Evolutionary conservation across 192 early-diverging fungal species (phyloP), one percentile per base, ranked within the genome.

Genomic region (Spizellomyces sp.): DNA sequence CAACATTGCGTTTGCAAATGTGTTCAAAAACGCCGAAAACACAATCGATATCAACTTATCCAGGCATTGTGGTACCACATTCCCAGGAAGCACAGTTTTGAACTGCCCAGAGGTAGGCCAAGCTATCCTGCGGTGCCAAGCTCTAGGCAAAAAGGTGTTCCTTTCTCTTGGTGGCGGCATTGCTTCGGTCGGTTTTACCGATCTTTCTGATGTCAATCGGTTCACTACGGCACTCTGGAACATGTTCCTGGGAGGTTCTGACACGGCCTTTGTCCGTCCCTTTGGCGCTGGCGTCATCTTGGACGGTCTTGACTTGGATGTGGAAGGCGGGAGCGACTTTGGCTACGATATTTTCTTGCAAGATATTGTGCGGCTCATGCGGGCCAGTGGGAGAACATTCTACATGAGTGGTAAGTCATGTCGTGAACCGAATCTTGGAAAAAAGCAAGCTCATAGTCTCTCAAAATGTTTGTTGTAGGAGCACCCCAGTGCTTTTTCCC

Each of bases 31-130:
- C 42, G 66, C 70, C 47, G 76, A 77, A 59, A 73, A 62, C 47
- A 71, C 70, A 64, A 73, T 77, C 48, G 71, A 71, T 45, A 66
- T 77, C 69, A 77, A 77, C 60, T 56, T 77, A 7, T 61, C 76
- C 6, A 62, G 12, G 59, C 64, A 73, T 19, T 77, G 76, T 65
- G 57, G 48, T 44, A 70, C 42, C 6, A 68, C 63, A 4, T 52
- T 59, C 22, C 21, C 46, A 9, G 71, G 65, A 4, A 62, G 64
- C 52, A 67, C 65, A 43, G 55, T 64, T 41, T 62, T 65, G 15
- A 44, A 45, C 42, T 66, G 71, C 45, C 65, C 60, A n/a, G 50
- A 22, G 44, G 63, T 78, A 14, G 73, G 73, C n/a, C 58, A 27
- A 15, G 55, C 64, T 43, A 78, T 78, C 63, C 14, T 10, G 9